Base-by-base conservation (phyloP, 2,329 filamentous ascomycete genomes). In the Thermomyces lanuginosus region DNA sequence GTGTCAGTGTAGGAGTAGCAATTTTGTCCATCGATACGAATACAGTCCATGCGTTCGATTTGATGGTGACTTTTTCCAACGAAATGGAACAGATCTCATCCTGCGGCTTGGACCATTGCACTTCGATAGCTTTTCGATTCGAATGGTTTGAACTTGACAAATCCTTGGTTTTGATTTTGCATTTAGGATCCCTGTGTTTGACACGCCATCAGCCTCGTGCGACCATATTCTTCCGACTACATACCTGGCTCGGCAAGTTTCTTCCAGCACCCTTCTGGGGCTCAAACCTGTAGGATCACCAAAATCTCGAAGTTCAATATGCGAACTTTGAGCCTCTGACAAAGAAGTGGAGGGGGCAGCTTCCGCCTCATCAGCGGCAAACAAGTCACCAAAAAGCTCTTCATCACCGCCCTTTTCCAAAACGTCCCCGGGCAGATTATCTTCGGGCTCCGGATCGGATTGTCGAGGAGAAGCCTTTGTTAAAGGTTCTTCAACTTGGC, bases 211-310 rank as follows among this genome's bases (percentile, higher is more conserved):
- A 22, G 27, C 19, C 21, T 16, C 20, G 6, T 5, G 9, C 18
- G 4, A 5, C n/a, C 13, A 23, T 15, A 8, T 15, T 12, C 10
- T 5, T 12, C 8, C 8, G 11, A 8, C 4, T 12, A 19, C 24
- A 16, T 34, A 77, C 76, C 76, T 76, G 36, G 82, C 70, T 40
- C 77, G 75, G 48, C 84, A 91, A n/a, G 80, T 70, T 49, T 93
- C 84, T 48, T 93, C 83, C 8, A 95, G 56, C 15, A 80, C 64
- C 37, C 77, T 67, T 35, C 72, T 69, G 9, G 86, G 84, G 39
- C 61, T 78, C 16, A 92, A 54, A 5, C 86, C 84, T 8, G 69
- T 68, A 60, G 72, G 74, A 48, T 81, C 82, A 1, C 81, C 83
- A 61, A 95, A 93, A 42, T 93, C 77, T 22, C 79, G 65, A 25